Base-by-base conservation (phyloP, 2,329 filamentous ascomycete genomes). In the Leptoxyphium fumago region DNA sequence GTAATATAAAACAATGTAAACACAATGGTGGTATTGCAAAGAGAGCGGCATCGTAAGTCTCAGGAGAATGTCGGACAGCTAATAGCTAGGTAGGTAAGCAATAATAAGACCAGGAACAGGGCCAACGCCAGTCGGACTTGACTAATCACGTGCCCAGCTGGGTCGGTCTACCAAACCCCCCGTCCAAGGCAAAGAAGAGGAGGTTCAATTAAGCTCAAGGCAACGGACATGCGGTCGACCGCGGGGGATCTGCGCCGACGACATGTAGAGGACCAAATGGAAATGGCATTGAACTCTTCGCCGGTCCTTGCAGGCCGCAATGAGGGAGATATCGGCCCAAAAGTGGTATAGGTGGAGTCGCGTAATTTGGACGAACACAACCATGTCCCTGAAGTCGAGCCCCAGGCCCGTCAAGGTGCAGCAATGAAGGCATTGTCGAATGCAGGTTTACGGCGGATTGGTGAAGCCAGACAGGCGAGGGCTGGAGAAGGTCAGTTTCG, bases 171-270 rank as follows among this genome's bases (percentile, higher is more conserved):
- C 21, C 21, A 26, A 26, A 26, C 3, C 7, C 21, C 21, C 21
- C 21, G 21, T 26, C 21, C 4, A 26, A 26, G 21, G 21, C 21
- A 26, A 26, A 26, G 21, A 26, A 38, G 40, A 38, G 29, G 44
- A 45, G 36, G 44, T 45, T 36, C 34, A 40, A 15, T 43, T 45
- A 45, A 45, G 41, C 40, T 45, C 39, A 45, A 40, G 11, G 15
- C 34, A 36, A 36, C 18, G 40, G 36, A 34, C 40, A 45, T 45
- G 44, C 40, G 44, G 44, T 17, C 21, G 43, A 39, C 32, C 29
- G 41, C 36, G 36, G 44, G 44, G 40, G 44, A 45, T 40, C 29
- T 40, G 29, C 44, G 38, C 36, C 28, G 30, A 41, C 30, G 32
- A 26, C 15, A 41, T 30, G 41, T 32, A 29, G 40, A 39, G 13